phyloP scores from a whole-genome alignment of 139 green algal genomes.

The Axilococcus clingmanii region DNA sequence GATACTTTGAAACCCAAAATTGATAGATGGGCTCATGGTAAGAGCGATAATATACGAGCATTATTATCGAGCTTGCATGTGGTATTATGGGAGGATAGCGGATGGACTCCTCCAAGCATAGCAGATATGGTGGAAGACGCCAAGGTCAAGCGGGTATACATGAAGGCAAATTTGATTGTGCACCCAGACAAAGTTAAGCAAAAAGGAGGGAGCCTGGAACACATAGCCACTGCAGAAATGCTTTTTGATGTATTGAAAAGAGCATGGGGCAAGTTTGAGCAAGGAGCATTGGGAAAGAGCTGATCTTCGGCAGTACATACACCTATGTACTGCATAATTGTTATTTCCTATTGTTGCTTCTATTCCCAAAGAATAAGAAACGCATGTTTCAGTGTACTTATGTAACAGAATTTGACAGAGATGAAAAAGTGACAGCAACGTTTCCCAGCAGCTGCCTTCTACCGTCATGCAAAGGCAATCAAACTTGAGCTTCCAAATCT shows the following conservation, averaged over 20 bases:
- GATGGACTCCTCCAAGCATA: constrained; percentile 67
- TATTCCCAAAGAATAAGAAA: too few species aligned
- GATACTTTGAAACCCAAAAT: constrained; percentile 44
- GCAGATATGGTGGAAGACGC: constrained; percentile 69
- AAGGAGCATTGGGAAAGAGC: constrained; percentile 1
- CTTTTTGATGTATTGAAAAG: constrained; percentile 86
- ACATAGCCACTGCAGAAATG: constrained; percentile 80
- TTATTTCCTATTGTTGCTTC: too few species aligned
- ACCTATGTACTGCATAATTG: too few species aligned
- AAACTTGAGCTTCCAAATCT: constrained; percentile 4
- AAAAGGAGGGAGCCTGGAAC: constrained; percentile 65
- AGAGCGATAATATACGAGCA: constrained; percentile 79
- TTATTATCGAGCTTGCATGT: constrained; percentile 74
- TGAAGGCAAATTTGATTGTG: constrained; percentile 85
- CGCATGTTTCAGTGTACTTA: too few species aligned
- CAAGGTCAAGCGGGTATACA: constrained; percentile 71
- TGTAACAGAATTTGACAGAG: too few species aligned
- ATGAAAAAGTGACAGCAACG: too few species aligned
- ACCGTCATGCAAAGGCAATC: too few species aligned
- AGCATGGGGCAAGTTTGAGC: constrained; percentile 57
- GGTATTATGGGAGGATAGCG: constrained; percentile 77
- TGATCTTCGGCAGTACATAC: too few species aligned
- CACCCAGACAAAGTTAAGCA: constrained; percentile 94
- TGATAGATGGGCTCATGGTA: constrained; percentile 44
- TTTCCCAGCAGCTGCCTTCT: too few species aligned